phyloP scores from a whole-genome alignment of 116 monocot species.

The Trichopus zeylanicus region DNA sequence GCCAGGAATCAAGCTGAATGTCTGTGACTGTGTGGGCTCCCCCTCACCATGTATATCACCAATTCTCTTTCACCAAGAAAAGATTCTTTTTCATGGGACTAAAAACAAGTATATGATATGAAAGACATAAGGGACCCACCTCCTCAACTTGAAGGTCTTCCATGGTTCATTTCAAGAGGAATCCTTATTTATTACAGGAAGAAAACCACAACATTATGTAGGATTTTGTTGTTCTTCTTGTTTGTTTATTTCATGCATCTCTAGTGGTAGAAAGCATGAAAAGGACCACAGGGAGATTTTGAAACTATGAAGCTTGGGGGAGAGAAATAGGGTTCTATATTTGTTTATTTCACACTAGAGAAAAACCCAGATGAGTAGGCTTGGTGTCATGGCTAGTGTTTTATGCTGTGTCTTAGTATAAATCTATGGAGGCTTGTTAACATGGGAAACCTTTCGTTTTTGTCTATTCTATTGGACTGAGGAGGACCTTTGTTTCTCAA shows the following conservation, averaged over 20 bases:
- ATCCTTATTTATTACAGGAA: not conserved
- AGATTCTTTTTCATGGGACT: conserved; percentile 7
- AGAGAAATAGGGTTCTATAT: not conserved
- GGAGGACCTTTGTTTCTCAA: too few species aligned
- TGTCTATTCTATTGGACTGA: too few species aligned
- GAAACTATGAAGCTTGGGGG: not conserved
- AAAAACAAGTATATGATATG: not conserved
- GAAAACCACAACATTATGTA: not conserved
- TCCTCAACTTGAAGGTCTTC: not conserved
- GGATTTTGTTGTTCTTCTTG: not conserved
- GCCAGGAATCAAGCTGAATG: conserved; percentile 24
- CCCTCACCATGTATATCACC: not conserved
- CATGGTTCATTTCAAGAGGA: not conserved
- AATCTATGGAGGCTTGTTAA: too few species aligned
- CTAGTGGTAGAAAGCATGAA: conserved; percentile 2
- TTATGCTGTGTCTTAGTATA: not conserved
- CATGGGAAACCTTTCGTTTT: too few species aligned
- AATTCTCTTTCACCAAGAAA: not conserved
- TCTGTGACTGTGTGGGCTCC: not conserved
- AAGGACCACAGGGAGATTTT: not conserved
- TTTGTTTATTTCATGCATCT: not conserved
- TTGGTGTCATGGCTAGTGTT: not conserved
- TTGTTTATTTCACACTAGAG: too few species aligned
- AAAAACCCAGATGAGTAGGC: not conserved
- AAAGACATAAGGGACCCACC: not conserved